Evolutionary conservation across 129 eudicot genomes (phyloP).

Genomic region (Ambrosia artemisiifolia): DNA sequence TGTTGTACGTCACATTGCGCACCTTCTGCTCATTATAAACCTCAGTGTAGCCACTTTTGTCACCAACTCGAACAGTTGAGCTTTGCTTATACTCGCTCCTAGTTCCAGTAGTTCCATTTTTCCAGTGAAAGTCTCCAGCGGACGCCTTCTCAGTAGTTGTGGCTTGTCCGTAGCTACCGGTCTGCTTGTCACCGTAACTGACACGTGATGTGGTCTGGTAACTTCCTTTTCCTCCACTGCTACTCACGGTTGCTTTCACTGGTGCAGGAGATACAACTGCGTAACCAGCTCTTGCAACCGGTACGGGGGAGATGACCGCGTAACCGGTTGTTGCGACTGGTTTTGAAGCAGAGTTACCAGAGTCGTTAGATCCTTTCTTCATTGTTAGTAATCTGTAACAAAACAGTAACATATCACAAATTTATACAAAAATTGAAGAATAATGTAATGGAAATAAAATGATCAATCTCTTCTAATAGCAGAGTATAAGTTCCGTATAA

Average conservation of each 20-base stretch:
- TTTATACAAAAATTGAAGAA: too few species aligned
- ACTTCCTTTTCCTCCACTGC: conserved; percentile 8
- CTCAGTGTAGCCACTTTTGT: conserved; percentile 41
- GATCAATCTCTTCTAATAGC: too few species aligned
- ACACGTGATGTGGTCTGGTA: conserved; percentile 18
- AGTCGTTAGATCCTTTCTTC: conserved; percentile 10
- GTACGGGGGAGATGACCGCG: neutral
- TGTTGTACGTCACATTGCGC: conserved; percentile 18
- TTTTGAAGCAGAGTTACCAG: conserved; percentile 1
- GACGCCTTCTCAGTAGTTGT: conserved; percentile 25
- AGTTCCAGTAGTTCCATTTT: conserved; percentile 23
- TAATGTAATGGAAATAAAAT: too few species aligned
- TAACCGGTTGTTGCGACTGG: conserved; percentile 1
- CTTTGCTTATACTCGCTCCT: conserved; percentile 19
- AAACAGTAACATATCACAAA: neutral
- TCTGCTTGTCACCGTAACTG: conserved; percentile 30
- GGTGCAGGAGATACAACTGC: neutral
- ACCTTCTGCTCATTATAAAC: conserved; percentile 26
- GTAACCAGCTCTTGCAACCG: conserved; percentile 4
- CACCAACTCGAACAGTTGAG: conserved; percentile 28
- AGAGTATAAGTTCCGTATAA: too few species aligned
- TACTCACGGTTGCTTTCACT: conserved; percentile 7
- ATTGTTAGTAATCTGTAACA: conserved; percentile 4
- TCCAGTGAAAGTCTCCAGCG: conserved; percentile 21
- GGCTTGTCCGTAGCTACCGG: conserved; percentile 24